phyloP scores from a whole-genome alignment of 345 rosid species.

The Aquilaria sinensis region DNA sequence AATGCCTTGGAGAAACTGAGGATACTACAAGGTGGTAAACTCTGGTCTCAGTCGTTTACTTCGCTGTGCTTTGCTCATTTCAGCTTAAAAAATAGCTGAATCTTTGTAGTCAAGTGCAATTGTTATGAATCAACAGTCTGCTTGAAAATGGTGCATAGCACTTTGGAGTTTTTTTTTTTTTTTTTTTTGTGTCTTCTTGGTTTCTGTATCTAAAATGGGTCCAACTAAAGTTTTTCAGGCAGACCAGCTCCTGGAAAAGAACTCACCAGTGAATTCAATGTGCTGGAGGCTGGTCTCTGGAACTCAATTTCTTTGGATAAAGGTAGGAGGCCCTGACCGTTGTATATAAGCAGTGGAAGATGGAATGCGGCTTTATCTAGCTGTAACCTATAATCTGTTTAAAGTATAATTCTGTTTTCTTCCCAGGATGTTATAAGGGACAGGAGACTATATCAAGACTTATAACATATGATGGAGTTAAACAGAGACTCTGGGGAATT shows the following conservation, averaged over 20 bases:
- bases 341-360: conserved; percentile 4
- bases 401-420: background rate
- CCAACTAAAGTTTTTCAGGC: conserved; percentile 41
- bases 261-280: conserved; percentile 78
- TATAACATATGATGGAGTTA: conserved; percentile 80
- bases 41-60: background rate
- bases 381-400: background rate
- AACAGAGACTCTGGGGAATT: conserved; percentile 79
- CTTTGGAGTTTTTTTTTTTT: background rate
- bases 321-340: conserved; percentile 36
- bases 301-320: conserved; percentile 75
- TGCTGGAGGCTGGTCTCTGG: conserved; percentile 89
- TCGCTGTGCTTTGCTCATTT: background rate
- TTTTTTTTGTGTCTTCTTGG: background rate
- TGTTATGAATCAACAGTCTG: background rate
- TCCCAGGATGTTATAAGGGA: conserved; percentile 84
- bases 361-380: conserved; percentile 8
- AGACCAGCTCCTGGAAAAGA: conserved; percentile 86
- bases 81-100: background rate
- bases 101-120: background rate
- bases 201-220: background rate
- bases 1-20: conserved; percentile 92
- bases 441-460: conserved; percentile 89
- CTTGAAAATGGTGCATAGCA: too few relatives aligned
- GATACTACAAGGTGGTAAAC: conserved; percentile 50